phyloP scores from a whole-genome alignment of 805 yeast genomes.

The Yarrowia hollandica region DNA sequence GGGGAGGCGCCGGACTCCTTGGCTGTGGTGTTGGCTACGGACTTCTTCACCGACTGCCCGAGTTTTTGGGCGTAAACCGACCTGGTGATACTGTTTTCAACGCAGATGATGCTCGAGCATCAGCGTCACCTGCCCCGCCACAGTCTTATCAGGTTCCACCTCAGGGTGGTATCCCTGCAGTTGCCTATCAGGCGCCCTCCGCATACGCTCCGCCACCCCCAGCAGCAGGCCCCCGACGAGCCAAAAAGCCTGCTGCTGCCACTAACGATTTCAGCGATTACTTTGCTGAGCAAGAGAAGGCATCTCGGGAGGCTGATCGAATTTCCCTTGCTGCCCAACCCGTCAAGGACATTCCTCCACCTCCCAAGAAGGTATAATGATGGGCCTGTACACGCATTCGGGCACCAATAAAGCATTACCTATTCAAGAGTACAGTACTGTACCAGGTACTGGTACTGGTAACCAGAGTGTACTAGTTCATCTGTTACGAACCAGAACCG shows the following conservation, averaged over 20 bases:
- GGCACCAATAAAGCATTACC: no score
- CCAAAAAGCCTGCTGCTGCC: slow-evolving; percentile 30
- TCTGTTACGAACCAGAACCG: no score
- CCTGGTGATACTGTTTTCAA: slow-evolving; percentile 48
- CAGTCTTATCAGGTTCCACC: slow-evolving; percentile 9
- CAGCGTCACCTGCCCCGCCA: slow-evolving; percentile 25
- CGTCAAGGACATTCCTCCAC: slow-evolving; percentile 36
- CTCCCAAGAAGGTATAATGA: slow-evolving; percentile 32
- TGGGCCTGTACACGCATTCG: no score
- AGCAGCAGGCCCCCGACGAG: background rate
- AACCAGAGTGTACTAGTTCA: no score
- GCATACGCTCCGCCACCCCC: slow-evolving; percentile 18
- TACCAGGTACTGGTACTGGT: no score
- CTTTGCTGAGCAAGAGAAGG: slow-evolving; percentile 37
- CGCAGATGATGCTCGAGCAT: slow-evolving; percentile 9
- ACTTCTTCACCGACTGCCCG: slow-evolving; percentile 79
- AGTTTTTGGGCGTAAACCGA: slow-evolving; percentile 47
- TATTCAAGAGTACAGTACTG: no score
- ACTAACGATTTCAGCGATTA: slow-evolving; percentile 34
- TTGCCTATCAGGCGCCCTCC: slow-evolving; percentile 17
- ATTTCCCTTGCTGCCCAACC: slow-evolving; percentile 22
- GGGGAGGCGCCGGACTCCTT: slow-evolving; percentile 82
- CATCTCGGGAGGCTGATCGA: slow-evolving; percentile 35
- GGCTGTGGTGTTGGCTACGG: slow-evolving; percentile 98
- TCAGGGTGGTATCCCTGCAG: slow-evolving; percentile 11